Conservation (phyloP, 2,329 filamentous ascomycete species). For the Colletotrichum salicis region DNA sequence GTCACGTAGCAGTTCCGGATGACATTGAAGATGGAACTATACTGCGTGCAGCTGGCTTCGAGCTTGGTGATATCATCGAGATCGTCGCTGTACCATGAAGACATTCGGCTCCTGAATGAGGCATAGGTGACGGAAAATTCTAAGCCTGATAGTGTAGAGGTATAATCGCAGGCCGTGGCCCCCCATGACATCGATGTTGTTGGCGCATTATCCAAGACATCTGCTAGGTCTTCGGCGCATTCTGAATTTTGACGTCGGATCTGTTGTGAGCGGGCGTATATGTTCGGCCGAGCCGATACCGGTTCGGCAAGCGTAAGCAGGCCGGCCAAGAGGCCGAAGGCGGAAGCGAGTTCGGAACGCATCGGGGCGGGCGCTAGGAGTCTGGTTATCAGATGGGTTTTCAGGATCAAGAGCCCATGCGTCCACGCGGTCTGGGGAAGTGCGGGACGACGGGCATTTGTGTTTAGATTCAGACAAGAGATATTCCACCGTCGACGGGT, state of each 20-base stretch:
- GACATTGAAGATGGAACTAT: constrained; percentile 3
- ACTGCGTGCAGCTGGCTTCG: constrained; percentile 28
- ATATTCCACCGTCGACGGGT: background rate
- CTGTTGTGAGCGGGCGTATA: constrained; percentile 13
- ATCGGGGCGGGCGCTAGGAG: background rate
- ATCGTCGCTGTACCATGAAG: constrained; percentile 31
- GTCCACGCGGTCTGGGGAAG: background rate
- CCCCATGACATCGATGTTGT: constrained; percentile 20
- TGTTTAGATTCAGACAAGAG: background rate
- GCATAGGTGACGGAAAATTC: constrained; percentile 25
- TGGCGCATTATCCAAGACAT: constrained; percentile 28
- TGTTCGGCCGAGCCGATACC: constrained; percentile 15
- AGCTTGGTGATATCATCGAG: constrained; percentile 29
- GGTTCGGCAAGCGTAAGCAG: background rate
- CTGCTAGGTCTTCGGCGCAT: constrained; percentile 22
- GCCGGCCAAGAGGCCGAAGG: constrained; percentile 18
- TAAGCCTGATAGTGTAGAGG: constrained; percentile 27
- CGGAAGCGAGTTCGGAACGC: constrained; percentile 16
- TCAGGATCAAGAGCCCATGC: background rate
- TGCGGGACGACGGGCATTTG: background rate
- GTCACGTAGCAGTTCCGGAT: constrained; percentile 33
- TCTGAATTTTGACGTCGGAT: constrained; percentile 22
- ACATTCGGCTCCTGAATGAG: constrained; percentile 18
- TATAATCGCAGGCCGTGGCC: constrained; percentile 29
- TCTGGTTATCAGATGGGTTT: background rate